Evolutionary conservation across 2,329 filamentous ascomycete species (phyloP).

Genomic region (Knufia fluminis): DNA sequence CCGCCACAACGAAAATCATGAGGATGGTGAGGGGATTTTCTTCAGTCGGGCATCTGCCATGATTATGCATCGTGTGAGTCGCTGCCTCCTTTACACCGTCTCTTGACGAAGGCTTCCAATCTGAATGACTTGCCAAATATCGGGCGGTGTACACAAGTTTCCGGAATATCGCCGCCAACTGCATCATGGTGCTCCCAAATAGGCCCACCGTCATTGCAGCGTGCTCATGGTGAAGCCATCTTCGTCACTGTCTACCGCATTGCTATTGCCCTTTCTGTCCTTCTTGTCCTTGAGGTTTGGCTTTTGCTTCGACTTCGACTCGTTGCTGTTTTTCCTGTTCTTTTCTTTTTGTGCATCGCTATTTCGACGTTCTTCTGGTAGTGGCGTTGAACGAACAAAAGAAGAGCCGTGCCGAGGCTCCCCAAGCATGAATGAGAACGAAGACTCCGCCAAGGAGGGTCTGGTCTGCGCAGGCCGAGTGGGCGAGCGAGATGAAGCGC

Average conservation of each 20-base stretch:
- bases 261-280: slow-evolving; percentile 24
- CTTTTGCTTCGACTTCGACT: slow-evolving; percentile 34
- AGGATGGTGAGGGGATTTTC: too few relatives aligned
- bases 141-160: too few relatives aligned
- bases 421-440: slow-evolving; percentile 44
- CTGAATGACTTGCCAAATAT: too few relatives aligned
- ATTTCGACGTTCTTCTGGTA: slow-evolving; percentile 35
- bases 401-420: slow-evolving; percentile 35
- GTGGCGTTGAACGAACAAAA: slow-evolving; percentile 38
- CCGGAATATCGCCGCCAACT: too few relatives aligned
- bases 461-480: slow-evolving; percentile 21
- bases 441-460: slow-evolving; percentile 37
- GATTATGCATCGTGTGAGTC: too few relatives aligned
- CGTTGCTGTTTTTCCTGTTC: slow-evolving; percentile 26
- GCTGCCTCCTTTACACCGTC: too few relatives aligned
- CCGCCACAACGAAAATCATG: too few relatives aligned
- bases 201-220: slow-evolving; percentile 23
- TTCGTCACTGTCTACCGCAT: slow-evolving; percentile 25
- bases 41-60: too few relatives aligned
- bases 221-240: slow-evolving; percentile 33
- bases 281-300: slow-evolving; percentile 23
- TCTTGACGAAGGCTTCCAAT: too few relatives aligned
- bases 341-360: slow-evolving; percentile 14
- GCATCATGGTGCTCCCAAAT: neutral
- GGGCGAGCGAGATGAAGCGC: neutral